Percentiles rank a stretch among this genome's conserved stretches.
Evolutionary conservation across 2,329 filamentous ascomycete genomes (phyloP).

Genomic region (Xylaria sp.): DNA sequence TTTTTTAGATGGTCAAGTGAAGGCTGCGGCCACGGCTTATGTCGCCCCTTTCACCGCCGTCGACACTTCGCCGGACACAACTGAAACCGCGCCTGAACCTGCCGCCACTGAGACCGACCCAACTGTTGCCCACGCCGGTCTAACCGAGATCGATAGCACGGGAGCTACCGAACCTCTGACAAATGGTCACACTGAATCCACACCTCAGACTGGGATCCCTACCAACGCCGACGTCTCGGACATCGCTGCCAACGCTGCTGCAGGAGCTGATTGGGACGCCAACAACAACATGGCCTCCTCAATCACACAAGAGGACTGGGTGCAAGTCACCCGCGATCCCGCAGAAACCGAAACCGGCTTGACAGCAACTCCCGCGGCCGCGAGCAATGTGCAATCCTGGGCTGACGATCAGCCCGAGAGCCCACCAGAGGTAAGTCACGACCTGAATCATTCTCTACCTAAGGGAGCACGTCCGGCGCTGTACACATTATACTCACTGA

Average conservation of each 20-base stretch:
- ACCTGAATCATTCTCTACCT: neutral
- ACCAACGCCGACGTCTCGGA: slow-evolving; percentile 64
- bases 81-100: slow-evolving; percentile 51
- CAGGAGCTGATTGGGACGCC: slow-evolving; percentile 73
- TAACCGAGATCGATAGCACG: slow-evolving; percentile 72
- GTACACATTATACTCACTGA: slow-evolving; percentile 24
- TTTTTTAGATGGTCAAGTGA: slow-evolving; percentile 65
- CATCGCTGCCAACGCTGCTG: slow-evolving; percentile 68
- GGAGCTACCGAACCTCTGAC: slow-evolving; percentile 53
- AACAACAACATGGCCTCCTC: slow-evolving; percentile 58
- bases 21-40: slow-evolving; percentile 65
- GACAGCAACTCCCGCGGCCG: slow-evolving; percentile 67
- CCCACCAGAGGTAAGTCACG: slow-evolving; percentile 55
- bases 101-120: slow-evolving; percentile 65
- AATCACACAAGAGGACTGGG: slow-evolving; percentile 72
- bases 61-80: slow-evolving; percentile 47
- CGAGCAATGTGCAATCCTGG: slow-evolving; percentile 74
- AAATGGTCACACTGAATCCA: slow-evolving; percentile 57
- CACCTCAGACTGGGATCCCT: slow-evolving; percentile 52
- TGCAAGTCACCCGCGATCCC: slow-evolving; percentile 78
- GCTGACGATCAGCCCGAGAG: slow-evolving; percentile 79
- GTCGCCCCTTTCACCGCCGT: slow-evolving; percentile 49
- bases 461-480: neutral
- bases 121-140: slow-evolving; percentile 71
- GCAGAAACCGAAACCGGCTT: slow-evolving; percentile 77